Evolutionary conservation across 2,329 filamentous ascomycete species (phyloP).

Genomic region (Stemphylium vesicarium): DNA sequence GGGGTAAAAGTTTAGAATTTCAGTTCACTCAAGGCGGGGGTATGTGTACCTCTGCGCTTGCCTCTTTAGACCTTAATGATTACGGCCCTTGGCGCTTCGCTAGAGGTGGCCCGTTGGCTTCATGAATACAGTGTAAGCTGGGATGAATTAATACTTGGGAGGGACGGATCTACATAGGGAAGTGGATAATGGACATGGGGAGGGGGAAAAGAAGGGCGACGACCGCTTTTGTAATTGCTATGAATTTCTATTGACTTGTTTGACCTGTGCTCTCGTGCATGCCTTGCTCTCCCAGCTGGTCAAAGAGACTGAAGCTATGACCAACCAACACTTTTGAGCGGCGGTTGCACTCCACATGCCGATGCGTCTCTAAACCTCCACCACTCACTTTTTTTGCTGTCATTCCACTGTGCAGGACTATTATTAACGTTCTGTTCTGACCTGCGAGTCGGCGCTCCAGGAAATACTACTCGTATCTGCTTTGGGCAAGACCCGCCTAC

Average conservation of each 20-base stretch:
- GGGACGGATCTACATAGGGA: slow-evolving; percentile 2
- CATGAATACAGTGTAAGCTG: slow-evolving; percentile 22
- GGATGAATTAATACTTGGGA: slow-evolving; percentile 16
- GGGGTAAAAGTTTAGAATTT: slow-evolving; percentile 19
- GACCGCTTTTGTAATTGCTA: background rate
- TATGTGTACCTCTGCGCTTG: slow-evolving; percentile 17
- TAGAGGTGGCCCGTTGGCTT: slow-evolving; percentile 17
- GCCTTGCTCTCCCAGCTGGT: background rate
- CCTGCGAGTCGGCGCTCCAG: background rate
- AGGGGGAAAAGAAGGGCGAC: background rate
- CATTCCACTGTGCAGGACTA: background rate
- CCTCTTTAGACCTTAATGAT: slow-evolving; percentile 38
- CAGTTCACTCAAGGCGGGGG: slow-evolving; percentile 24
- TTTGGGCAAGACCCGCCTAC: background rate
- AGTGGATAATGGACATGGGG: slow-evolving; percentile 22
- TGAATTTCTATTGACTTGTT: background rate
- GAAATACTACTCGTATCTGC: too few relatives aligned
- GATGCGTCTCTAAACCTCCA: background rate
- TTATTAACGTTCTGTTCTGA: background rate
- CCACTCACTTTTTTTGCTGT: background rate
- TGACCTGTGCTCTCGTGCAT: background rate
- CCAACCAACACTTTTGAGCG: slow-evolving; percentile 21
- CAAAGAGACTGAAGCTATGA: slow-evolving; percentile 23
- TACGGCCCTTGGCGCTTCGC: slow-evolving; percentile 25
- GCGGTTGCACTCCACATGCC: slow-evolving; percentile 13